phyloP scores from a whole-genome alignment of 305 asterid species.

The Stenogyne calaminthoides region DNA sequence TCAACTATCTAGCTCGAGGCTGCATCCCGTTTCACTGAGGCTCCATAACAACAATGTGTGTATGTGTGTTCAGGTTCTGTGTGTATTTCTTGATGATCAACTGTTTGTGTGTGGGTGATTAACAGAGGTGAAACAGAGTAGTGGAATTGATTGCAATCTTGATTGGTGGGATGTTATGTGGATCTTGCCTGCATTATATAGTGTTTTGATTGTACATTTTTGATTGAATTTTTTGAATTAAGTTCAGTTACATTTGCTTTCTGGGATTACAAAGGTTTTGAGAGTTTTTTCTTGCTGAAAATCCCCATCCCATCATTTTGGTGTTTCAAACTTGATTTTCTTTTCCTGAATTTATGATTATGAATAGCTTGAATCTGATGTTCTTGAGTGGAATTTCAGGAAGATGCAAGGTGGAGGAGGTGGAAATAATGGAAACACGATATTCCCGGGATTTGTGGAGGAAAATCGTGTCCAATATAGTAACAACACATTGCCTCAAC shows the following conservation, averaged over 20 bases:
- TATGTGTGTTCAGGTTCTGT: neutral
- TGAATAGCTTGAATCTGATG: slow-evolving; percentile 32
- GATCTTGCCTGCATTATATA: slow-evolving; percentile 26
- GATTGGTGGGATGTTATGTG: slow-evolving; percentile 24
- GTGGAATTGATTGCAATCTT: slow-evolving; percentile 22
- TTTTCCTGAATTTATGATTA: neutral
- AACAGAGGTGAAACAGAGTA: neutral
- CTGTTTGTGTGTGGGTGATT: slow-evolving; percentile 5
- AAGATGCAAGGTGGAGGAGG: slow-evolving; percentile 60
- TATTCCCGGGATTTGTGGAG: slow-evolving; percentile 46
- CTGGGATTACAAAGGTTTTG: slow-evolving; percentile 1
- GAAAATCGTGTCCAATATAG: slow-evolving; percentile 45
- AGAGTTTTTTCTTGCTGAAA: slow-evolving; percentile 14
- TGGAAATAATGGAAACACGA: slow-evolving; percentile 44
- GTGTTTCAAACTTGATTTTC: slow-evolving; percentile 6
- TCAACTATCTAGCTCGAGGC: no score
- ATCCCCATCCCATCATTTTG: slow-evolving; percentile 2
- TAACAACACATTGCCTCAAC: slow-evolving; percentile 54
- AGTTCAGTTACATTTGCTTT: neutral
- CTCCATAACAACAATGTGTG: no score
- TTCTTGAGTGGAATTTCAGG: slow-evolving; percentile 38
- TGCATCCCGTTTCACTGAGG: no score
- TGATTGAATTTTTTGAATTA: neutral
- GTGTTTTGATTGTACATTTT: slow-evolving; percentile 12
- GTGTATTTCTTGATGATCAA: slow-evolving; percentile 8